These are phyloP conservation scores for Grammothele lineata DNA, from an alignment of 768 basidiomycete species.

Conservation along the genomic window DNA sequence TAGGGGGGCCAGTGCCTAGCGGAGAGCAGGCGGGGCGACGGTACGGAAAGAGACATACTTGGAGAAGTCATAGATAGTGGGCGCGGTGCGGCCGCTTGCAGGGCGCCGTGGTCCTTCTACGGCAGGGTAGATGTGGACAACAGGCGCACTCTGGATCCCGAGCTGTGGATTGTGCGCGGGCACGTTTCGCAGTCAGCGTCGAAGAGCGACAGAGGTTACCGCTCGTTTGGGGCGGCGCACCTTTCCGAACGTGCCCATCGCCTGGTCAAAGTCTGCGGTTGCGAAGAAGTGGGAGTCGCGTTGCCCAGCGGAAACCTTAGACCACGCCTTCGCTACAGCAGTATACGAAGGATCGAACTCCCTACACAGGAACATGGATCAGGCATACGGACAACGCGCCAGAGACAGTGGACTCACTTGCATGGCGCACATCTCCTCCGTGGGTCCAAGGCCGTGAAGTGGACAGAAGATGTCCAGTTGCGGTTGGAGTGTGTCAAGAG, in stretches of 20 bases:
- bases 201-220: too few species aligned
- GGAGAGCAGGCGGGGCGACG: neutral
- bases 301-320: conserved; percentile 49
- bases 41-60: conserved; percentile 42
- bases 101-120: conserved; percentile 63
- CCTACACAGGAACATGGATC: too few species aligned
- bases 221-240: conserved; percentile 33
- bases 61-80: conserved; percentile 74
- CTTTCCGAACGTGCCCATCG: conserved; percentile 72
- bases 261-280: conserved; percentile 82
- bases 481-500: conserved; percentile 71
- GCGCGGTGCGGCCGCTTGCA: conserved; percentile 49
- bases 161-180: conserved; percentile 43
- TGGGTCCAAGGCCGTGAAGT: conserved; percentile 82
- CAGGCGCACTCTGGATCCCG: conserved; percentile 78
- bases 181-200: neutral
- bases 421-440: conserved; percentile 88
- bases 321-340: conserved; percentile 84
- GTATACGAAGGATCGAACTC: conserved; percentile 83
- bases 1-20: too few species aligned
- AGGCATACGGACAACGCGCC: too few species aligned
- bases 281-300: conserved; percentile 90
- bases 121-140: conserved; percentile 73
- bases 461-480: conserved; percentile 83
- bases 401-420: conserved; percentile 51